Percentiles rank a stretch among this genome's conserved stretches.
These are phyloP conservation scores for Arachnopeziza araneosa DNA, from an alignment of 2,329 filamentous ascomycete genomes.

Conservation along the genomic window DNA sequence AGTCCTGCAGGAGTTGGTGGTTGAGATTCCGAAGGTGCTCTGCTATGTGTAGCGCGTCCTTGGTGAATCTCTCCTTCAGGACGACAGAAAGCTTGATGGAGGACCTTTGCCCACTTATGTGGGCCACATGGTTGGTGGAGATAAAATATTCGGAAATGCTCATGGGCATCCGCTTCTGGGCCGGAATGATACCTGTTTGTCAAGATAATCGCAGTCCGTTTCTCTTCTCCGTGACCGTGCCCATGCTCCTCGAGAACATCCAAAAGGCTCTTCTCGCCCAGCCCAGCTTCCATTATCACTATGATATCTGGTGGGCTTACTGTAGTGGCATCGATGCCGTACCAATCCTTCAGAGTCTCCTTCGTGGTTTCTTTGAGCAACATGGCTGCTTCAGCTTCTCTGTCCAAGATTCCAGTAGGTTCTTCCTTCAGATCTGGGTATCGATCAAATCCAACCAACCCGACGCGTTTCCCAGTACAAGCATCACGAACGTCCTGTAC, in stretches of 20 bases:
- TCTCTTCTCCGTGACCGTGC: slow-evolving; percentile 7
- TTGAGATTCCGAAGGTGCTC: background rate
- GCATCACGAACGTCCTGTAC: slow-evolving; percentile 16
- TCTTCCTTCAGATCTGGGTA: slow-evolving; percentile 28
- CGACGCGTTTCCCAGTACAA: slow-evolving; percentile 17
- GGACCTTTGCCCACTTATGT: slow-evolving; percentile 25
- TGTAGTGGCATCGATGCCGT: slow-evolving; percentile 17
- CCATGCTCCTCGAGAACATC: slow-evolving; percentile 18
- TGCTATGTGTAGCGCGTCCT: background rate
- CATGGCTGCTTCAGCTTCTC: slow-evolving; percentile 23
- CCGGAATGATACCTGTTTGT: slow-evolving; percentile 19
- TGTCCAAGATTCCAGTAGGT: slow-evolving; percentile 28
- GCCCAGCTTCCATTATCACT: slow-evolving; percentile 25
- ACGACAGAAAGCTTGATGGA: slow-evolving; percentile 21
- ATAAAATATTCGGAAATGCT: slow-evolving; percentile 22
- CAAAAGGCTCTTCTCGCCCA: slow-evolving; percentile 17
- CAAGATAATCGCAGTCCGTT: slow-evolving; percentile 21
- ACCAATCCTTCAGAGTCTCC: slow-evolving; percentile 21
- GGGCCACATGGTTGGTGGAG: slow-evolving; percentile 27
- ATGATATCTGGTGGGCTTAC: slow-evolving; percentile 19
- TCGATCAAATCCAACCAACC: slow-evolving; percentile 24
- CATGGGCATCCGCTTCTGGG: slow-evolving; percentile 18
- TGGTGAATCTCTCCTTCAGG: background rate
- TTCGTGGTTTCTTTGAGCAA: slow-evolving; percentile 21
- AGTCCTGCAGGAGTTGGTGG: background rate